These are phyloP conservation scores for Sphaceloma murrayae DNA, from an alignment of 2,329 filamentous ascomycete genomes.

Conservation along the genomic window DNA sequence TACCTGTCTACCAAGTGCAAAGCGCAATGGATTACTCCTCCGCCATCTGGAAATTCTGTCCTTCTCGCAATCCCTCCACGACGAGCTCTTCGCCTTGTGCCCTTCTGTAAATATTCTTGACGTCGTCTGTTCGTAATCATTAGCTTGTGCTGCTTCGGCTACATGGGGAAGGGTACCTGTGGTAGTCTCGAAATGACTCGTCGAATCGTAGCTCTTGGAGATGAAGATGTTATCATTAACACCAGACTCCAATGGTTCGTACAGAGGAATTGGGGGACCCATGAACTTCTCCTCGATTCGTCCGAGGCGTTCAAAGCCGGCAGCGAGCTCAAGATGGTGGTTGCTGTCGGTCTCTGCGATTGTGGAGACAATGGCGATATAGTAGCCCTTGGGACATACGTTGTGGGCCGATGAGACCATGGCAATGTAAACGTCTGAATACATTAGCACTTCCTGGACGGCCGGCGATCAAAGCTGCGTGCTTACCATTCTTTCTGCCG, in stretches of 20 bases:
- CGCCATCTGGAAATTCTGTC: conserved; percentile 54
- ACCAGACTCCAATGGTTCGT: conserved; percentile 79
- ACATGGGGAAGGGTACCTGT: conserved; percentile 41
- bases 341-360: conserved; percentile 87
- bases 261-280: conserved; percentile 84
- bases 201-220: conserved; percentile 97
- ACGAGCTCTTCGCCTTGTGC: conserved; percentile 75
- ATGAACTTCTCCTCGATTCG: conserved; percentile 96
- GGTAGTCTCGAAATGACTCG: conserved; percentile 92
- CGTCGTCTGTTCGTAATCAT: conserved; percentile 58
- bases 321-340: conserved; percentile 89
- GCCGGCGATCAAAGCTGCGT: neutral
- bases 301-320: conserved; percentile 84
- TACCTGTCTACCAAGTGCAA: conserved; percentile 2
- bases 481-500: conserved; percentile 83
- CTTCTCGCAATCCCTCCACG: conserved; percentile 78
- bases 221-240: conserved; percentile 87
- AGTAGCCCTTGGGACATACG: conserved; percentile 98
- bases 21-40: conserved; percentile 40
- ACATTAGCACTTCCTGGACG: conserved; percentile 12
- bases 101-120: conserved; percentile 83
- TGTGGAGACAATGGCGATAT: conserved; percentile 95
- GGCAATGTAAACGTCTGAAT: conserved; percentile 85
- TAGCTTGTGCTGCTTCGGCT: neutral
- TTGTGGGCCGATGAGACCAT: conserved; percentile 94